phyloP scores from a whole-genome alignment of 2,329 filamentous ascomycete species.

The Aspergillus versicolor region DNA sequence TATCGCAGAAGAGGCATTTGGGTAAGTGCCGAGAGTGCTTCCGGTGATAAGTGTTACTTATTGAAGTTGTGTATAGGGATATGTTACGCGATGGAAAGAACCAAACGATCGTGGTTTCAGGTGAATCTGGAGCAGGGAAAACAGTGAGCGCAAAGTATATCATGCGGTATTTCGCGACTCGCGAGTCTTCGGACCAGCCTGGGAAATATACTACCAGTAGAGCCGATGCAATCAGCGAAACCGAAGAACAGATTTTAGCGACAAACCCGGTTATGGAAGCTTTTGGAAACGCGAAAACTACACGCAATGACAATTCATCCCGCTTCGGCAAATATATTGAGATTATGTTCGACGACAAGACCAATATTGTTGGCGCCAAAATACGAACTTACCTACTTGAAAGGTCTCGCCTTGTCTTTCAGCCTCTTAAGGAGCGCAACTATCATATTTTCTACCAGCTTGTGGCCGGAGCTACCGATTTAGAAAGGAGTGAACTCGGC shows the following conservation, averaged over 20 bases:
- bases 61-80: slow-evolving; percentile 58
- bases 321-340: slow-evolving; percentile 99
- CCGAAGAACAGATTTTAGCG: slow-evolving; percentile 95
- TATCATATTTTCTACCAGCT: slow-evolving; percentile 99
- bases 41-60: slow-evolving; percentile 35
- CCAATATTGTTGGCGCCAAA: slow-evolving; percentile 95
- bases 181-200: slow-evolving; percentile 88
- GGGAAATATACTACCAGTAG: slow-evolving; percentile 73
- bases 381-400: slow-evolving; percentile 95
- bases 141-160: slow-evolving; percentile 99
- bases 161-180: slow-evolving; percentile 98
- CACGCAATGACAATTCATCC: slow-evolving; percentile 97
- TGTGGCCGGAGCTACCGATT: slow-evolving; percentile 83
- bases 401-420: slow-evolving; percentile 92
- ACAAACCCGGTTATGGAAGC: slow-evolving; percentile 99
- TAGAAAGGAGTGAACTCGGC: slow-evolving; percentile 75
- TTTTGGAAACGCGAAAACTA: slow-evolving; percentile 99
- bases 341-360: slow-evolving; percentile 96
- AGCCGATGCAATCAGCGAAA: slow-evolving; percentile 86
- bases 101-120: slow-evolving; percentile 98
- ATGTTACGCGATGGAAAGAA: slow-evolving; percentile 96
- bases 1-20: slow-evolving; percentile 97
- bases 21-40: slow-evolving; percentile 56
- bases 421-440: slow-evolving; percentile 95
- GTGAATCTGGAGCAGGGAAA: slow-evolving; percentile 97